Evolutionary conservation across 306 rosid genomes (phyloP).

Genomic region (Fragaria vesca): DNA sequence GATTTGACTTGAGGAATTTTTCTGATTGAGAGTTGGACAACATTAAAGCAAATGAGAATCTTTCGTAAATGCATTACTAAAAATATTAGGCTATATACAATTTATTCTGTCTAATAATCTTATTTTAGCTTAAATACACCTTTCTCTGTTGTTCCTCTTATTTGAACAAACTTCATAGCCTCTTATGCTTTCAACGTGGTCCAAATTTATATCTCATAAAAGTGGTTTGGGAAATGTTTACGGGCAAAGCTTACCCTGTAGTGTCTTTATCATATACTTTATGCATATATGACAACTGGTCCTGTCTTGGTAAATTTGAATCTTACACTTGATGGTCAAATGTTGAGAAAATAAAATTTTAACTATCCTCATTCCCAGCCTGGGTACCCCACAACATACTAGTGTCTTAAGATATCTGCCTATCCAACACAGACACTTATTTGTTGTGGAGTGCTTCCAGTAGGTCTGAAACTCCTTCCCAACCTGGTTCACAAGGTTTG

Average conservation of each 20-base stretch:
- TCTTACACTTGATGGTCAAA: background rate
- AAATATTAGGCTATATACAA: no score
- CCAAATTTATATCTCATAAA: background rate
- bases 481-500: background rate
- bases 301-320: background rate
- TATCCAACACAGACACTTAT: background rate
- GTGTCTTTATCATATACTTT: background rate
- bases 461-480: background rate
- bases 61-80: no score
- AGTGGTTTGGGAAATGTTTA: background rate
- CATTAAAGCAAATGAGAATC: no score
- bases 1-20: no score
- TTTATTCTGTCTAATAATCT: background rate
- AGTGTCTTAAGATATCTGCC: background rate
- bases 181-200: background rate
- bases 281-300: background rate
- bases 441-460: background rate
- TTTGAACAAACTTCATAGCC: background rate
- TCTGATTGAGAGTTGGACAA: no score
- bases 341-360: background rate
- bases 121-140: background rate
- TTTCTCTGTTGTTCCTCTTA: background rate
- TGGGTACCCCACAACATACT: background rate
- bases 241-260: background rate
- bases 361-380: background rate